Base-by-base conservation (phyloP, 2,329 filamentous ascomycete genomes). In the Cyphellophora attinorum region DNA sequence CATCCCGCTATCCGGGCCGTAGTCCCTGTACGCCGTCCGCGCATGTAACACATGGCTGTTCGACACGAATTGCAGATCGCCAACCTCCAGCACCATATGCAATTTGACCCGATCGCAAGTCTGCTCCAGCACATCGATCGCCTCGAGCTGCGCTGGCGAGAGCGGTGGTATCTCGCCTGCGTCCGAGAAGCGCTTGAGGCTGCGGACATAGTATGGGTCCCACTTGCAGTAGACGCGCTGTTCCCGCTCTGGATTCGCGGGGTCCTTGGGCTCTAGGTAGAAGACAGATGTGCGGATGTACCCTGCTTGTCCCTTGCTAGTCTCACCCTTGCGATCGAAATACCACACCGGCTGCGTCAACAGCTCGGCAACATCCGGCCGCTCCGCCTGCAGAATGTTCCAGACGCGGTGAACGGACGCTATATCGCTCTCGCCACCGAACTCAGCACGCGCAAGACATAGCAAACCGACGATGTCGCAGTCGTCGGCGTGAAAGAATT, bases 311-410 rank as follows among this genome's bases (percentile, higher is more conserved):
- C 83, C 85, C 11, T 67, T 62, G 14, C 76, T 82, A 1, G 74
- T 76, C 64, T 93, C 85, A 8, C 85, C 85, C 64, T 93, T 93
- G 35, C 85, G 79, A 59, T 93, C 85, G 56, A 93, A 89, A 63
- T 93, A 91, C 85, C 85, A 93, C 44, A 85, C 75, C 1, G 85
- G 85, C 54, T 79, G 62, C 1, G 81, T 80, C 34, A 93, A 65
- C 5, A 78, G 69, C 55, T 82, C 75, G 1, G 84, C 79, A 2
- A 93, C 79, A 50, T 89, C 85, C 0, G 85, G 84, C 15, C 83
- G 70, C 53, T 89, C 76, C 25, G 58, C 59, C 54, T 85, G 82
- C 21, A 93, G 67, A 23, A 71, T 71, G 59, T 93, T 93, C 75
- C 81, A 93, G 25, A 93, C 81, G 47, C 78, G 65, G 56, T 93